Conservation (phyloP, 768 basidiomycete genomes). For the Lactarius psammicola region DNA sequence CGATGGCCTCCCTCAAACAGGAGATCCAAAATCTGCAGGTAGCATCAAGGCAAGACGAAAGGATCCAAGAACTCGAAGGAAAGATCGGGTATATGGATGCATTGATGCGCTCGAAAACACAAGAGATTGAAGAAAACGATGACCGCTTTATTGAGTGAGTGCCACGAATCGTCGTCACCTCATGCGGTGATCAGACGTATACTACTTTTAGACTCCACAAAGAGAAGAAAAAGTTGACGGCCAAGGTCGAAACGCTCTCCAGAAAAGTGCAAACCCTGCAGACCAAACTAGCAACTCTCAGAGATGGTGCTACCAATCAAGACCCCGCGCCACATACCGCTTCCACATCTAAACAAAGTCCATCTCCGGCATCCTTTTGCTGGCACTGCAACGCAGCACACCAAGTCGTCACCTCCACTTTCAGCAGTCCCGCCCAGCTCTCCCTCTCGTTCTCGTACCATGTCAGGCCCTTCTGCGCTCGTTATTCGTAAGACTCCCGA, state of each 20-base stretch:
- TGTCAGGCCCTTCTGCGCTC: slow-evolving; percentile 46
- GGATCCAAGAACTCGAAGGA: slow-evolving; percentile 61
- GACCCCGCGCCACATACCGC: slow-evolving; percentile 23
- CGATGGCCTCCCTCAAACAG: slow-evolving; percentile 54
- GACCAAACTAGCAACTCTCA: slow-evolving; percentile 57
- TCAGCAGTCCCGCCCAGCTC: slow-evolving; percentile 1
- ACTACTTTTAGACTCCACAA: slow-evolving; percentile 59
- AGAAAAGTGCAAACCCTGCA: slow-evolving; percentile 74
- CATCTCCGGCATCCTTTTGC: slow-evolving; percentile 18
- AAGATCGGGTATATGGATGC: slow-evolving; percentile 76
- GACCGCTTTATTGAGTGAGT: slow-evolving; percentile 77
- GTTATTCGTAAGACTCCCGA: slow-evolving; percentile 57
- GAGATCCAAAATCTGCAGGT: slow-evolving; percentile 54
- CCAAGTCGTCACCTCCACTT: slow-evolving; percentile 21
- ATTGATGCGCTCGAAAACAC: slow-evolving; percentile 61
- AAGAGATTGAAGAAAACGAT: slow-evolving; percentile 83
- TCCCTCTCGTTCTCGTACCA: slow-evolving; percentile 31
- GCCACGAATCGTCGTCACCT: not conserved
- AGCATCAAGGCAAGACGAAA: slow-evolving; percentile 54
- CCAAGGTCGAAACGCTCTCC: slow-evolving; percentile 67
- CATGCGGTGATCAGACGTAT: slow-evolving; percentile 14
- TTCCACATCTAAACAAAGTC: slow-evolving; percentile 28
- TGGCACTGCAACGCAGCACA: slow-evolving; percentile 20
- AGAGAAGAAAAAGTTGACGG: slow-evolving; percentile 72
- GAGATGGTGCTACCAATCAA: slow-evolving; percentile 38